These are phyloP conservation scores for Penicillium vulpinum DNA, from an alignment of 2,329 filamentous ascomycete genomes.

Conservation along the genomic window DNA sequence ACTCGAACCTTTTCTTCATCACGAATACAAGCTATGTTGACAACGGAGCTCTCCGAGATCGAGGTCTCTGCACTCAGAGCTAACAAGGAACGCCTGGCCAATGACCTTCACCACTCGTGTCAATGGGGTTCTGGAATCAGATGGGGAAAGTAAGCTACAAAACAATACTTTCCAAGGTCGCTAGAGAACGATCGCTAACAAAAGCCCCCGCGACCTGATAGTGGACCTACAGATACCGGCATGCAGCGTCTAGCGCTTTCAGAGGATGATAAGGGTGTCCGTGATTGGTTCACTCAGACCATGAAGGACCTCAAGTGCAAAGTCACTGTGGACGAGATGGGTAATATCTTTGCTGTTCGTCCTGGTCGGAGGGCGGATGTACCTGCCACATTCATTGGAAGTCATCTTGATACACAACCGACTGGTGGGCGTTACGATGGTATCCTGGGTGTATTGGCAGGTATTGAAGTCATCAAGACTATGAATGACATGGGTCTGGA, in stretches of 20 bases:
- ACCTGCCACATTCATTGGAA: slow-evolving; percentile 68
- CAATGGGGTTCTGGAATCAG: slow-evolving; percentile 65
- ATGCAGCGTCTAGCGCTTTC: slow-evolving; percentile 74
- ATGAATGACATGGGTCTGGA: slow-evolving; percentile 67
- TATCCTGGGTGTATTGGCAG: slow-evolving; percentile 71
- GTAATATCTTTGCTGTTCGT: slow-evolving; percentile 75
- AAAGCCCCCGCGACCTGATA: slow-evolving; percentile 13
- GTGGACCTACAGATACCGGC: slow-evolving; percentile 62
- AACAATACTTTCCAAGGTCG: slow-evolving; percentile 4
- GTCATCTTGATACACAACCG: slow-evolving; percentile 67
- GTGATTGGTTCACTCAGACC: slow-evolving; percentile 73
- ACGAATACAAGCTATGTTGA: slow-evolving; percentile 34
- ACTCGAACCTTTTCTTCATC: slow-evolving; percentile 15
- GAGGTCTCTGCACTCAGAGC: slow-evolving; percentile 57
- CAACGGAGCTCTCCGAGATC: slow-evolving; percentile 50
- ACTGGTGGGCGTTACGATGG: slow-evolving; percentile 54
- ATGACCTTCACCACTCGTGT: slow-evolving; percentile 65
- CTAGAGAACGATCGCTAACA: neutral
- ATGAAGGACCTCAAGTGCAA: slow-evolving; percentile 65
- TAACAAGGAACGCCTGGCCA: slow-evolving; percentile 61
- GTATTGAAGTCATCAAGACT: slow-evolving; percentile 69
- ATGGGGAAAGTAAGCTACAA: slow-evolving; percentile 64
- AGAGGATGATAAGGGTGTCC: slow-evolving; percentile 68
- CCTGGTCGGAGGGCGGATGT: slow-evolving; percentile 60
- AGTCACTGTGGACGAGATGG: slow-evolving; percentile 71